These are phyloP conservation scores for Apiospora hydei DNA, from an alignment of 2,329 filamentous ascomycete species.

Conservation along the genomic window DNA sequence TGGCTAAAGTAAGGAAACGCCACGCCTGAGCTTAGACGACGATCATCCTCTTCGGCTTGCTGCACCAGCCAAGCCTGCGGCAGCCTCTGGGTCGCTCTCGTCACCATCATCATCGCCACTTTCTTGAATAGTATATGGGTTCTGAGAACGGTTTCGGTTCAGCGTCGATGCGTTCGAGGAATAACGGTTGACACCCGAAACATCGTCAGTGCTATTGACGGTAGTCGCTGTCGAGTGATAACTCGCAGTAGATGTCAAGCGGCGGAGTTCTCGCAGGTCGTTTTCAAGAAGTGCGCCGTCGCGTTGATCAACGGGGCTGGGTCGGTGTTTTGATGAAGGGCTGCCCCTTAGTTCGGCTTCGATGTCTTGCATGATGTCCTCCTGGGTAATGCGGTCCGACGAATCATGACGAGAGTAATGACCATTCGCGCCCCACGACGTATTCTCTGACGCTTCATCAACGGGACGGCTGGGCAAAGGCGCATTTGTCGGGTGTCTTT, in stretches of 20 bases:
- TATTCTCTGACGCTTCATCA: slow-evolving; percentile 50
- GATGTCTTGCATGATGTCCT: slow-evolving; percentile 65
- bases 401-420: slow-evolving; percentile 38
- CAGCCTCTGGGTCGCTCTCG: slow-evolving; percentile 88
- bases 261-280: slow-evolving; percentile 54
- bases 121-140: slow-evolving; percentile 35
- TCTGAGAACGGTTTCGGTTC: slow-evolving; percentile 45
- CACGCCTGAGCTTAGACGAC: slow-evolving; percentile 61
- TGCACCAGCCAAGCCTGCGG: slow-evolving; percentile 85
- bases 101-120: slow-evolving; percentile 61
- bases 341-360: slow-evolving; percentile 58
- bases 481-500: slow-evolving; percentile 66
- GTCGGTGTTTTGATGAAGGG: slow-evolving; percentile 49
- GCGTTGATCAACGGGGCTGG: slow-evolving; percentile 42
- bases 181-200: slow-evolving; percentile 48
- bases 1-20: slow-evolving; percentile 57
- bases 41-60: slow-evolving; percentile 81
- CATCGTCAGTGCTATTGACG: slow-evolving; percentile 44
- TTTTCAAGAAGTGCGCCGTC: slow-evolving; percentile 58
- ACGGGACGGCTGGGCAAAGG: slow-evolving; percentile 63
- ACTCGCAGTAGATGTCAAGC: slow-evolving; percentile 43
- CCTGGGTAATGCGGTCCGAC: slow-evolving; percentile 53
- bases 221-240: slow-evolving; percentile 61
- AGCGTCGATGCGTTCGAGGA: slow-evolving; percentile 51
- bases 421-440: slow-evolving; percentile 51